A percentile compares a stretch with the other conserved stretches of the same genome.
Evolutionary conservation across 768 basidiomycete genomes (phyloP).

Genomic region (Collybiopsis luxurians): DNA sequence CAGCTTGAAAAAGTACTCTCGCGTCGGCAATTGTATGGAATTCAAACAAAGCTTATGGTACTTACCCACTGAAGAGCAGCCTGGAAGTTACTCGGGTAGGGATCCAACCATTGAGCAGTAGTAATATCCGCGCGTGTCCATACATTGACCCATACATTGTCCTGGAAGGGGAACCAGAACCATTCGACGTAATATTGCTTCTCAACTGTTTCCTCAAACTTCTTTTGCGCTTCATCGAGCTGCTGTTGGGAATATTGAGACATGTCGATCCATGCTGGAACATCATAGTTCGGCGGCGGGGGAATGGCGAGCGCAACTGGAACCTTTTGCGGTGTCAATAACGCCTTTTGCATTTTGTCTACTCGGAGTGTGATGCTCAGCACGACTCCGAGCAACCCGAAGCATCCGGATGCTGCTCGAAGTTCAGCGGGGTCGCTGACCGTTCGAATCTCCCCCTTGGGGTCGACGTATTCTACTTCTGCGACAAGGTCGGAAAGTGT

Average conservation of each 20-base stretch:
- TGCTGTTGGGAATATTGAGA: slow-evolving; percentile 13
- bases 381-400: slow-evolving; percentile 25
- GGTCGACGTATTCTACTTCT: slow-evolving; percentile 23
- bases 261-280: slow-evolving; percentile 19
- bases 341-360: slow-evolving; percentile 21
- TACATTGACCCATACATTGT: slow-evolving; percentile 22
- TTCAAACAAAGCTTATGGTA: background rate
- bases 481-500: slow-evolving; percentile 24
- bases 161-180: slow-evolving; percentile 28
- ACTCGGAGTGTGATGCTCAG: slow-evolving; percentile 21
- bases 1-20: background rate
- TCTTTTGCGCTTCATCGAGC: slow-evolving; percentile 15
- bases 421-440: slow-evolving; percentile 19
- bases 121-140: slow-evolving; percentile 14
- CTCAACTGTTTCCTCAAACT: slow-evolving; percentile 19
- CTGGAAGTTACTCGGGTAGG: slow-evolving; percentile 9
- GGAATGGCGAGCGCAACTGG: slow-evolving; percentile 21
- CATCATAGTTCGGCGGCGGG: slow-evolving; percentile 17
- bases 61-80: slow-evolving; percentile 5
- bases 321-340: slow-evolving; percentile 18
- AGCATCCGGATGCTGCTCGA: slow-evolving; percentile 22
- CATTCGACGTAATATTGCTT: slow-evolving; percentile 25
- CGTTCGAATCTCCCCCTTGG: slow-evolving; percentile 15
- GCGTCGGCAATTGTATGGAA: background rate
- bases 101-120: background rate